Evolutionary conservation across 208 protist species (phyloP).

Genomic region (Endotrypanum monterogeii): DNA sequence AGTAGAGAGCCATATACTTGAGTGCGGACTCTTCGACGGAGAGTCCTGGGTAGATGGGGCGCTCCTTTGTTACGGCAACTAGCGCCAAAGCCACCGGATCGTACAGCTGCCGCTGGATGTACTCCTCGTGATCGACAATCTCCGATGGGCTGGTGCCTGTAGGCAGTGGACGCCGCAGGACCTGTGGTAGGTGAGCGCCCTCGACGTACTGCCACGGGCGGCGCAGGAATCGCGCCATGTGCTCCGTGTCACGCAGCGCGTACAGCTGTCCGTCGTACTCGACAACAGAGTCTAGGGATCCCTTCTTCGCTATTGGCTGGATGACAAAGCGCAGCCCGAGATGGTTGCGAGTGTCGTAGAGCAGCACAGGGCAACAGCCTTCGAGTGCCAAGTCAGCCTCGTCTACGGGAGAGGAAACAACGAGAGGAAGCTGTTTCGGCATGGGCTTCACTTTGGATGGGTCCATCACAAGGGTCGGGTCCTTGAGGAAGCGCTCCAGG

Average conservation of each 20-base stretch:
- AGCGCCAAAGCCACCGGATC: constrained; percentile 82
- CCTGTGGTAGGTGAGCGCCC: constrained; percentile 58
- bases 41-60: constrained; percentile 85
- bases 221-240: constrained; percentile 66
- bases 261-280: constrained; percentile 81
- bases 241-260: constrained; percentile 60
- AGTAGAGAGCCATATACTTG: constrained; percentile 88
- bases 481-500: constrained; percentile 61
- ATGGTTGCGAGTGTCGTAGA: constrained; percentile 86
- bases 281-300: constrained; percentile 64
- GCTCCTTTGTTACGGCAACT: constrained; percentile 62
- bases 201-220: constrained; percentile 86
- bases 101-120: constrained; percentile 84
- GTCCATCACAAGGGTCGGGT: constrained; percentile 61
- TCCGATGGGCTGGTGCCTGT: constrained; percentile 19
- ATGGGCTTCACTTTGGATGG: constrained; percentile 47
- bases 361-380: constrained; percentile 90
- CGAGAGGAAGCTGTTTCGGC: constrained; percentile 29
- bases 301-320: constrained; percentile 74
- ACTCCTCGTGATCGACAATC: constrained; percentile 63
- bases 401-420: constrained; percentile 8
- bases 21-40: constrained; percentile 85
- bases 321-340: constrained; percentile 73
- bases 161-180: constrained; percentile 71
- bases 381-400: constrained; percentile 51